A percentile compares a stretch with the other conserved stretches of the same genome.
Evolutionary conservation across 2,329 filamentous ascomycete species (phyloP).

Genomic region (Epichloe gansuensis): DNA sequence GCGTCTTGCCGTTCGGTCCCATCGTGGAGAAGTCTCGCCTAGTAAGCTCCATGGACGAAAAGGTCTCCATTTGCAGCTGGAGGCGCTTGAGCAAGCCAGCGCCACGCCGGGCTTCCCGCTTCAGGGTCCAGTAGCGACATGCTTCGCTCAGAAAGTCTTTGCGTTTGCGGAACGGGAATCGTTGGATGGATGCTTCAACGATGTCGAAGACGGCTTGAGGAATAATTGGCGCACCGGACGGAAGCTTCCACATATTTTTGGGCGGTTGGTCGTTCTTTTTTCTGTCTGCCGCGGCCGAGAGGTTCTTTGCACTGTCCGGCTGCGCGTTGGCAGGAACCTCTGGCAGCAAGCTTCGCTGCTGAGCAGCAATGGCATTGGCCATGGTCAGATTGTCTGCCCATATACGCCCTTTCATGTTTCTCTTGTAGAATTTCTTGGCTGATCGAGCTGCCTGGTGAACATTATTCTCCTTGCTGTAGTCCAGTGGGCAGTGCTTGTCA

Average conservation of each 20-base stretch:
- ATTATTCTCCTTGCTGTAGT: constrained; percentile 77
- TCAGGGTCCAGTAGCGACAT: constrained; percentile 96
- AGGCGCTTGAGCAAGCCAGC: constrained; percentile 85
- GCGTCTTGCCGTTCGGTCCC: constrained; percentile 69
- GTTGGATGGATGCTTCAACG: constrained; percentile 69
- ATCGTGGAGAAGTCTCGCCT: constrained; percentile 91
- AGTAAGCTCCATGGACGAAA: constrained; percentile 95
- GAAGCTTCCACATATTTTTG: constrained; percentile 64
- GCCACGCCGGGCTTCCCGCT: constrained; percentile 81
- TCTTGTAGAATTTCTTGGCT: constrained; percentile 80
- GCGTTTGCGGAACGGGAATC: constrained; percentile 68
- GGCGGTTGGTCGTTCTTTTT: constrained; percentile 46
- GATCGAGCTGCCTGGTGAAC: constrained; percentile 69
- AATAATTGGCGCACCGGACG: constrained; percentile 88
- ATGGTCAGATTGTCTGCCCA: constrained; percentile 87
- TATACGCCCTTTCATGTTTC: constrained; percentile 73
- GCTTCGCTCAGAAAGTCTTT: constrained; percentile 89
- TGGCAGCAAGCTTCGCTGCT: constrained; percentile 48
- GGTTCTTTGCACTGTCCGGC: constrained; percentile 70
- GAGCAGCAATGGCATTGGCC: constrained; percentile 67
- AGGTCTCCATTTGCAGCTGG: constrained; percentile 89
- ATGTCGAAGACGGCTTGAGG: constrained; percentile 77
- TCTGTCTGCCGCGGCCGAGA: constrained; percentile 61
- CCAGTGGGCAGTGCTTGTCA: constrained; percentile 82
- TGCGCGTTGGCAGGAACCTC: constrained; percentile 70